These are phyloP conservation scores for Yarrowia deformans DNA, from an alignment of 805 yeast genomes.

Conservation along the genomic window DNA sequence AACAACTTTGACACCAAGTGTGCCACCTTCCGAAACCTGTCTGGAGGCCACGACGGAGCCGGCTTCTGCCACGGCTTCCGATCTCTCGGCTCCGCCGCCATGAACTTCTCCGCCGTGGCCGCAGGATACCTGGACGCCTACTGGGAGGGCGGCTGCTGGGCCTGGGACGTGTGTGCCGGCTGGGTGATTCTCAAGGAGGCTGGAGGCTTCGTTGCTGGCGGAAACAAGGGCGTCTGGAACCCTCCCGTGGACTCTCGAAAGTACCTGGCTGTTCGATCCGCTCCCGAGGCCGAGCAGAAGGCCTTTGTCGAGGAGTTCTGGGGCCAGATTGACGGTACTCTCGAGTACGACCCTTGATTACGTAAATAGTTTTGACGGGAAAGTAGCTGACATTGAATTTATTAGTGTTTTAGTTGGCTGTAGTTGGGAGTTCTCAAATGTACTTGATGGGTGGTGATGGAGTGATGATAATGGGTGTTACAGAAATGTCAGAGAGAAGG, in stretches of 20 bases:
- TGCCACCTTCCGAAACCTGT: conserved; percentile 57
- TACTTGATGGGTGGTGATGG: background rate
- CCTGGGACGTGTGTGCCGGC: conserved; percentile 76
- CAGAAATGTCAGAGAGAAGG: too few species aligned
- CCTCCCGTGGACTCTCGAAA: conserved; percentile 60
- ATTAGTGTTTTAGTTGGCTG: background rate
- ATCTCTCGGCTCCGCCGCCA: conserved; percentile 69
- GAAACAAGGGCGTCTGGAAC: conserved; percentile 58
- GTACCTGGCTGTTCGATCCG: conserved; percentile 67
- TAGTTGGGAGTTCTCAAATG: conserved; percentile 29
- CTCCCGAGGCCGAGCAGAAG: conserved; percentile 54
- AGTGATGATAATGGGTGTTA: background rate
- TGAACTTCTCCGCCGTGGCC: conserved; percentile 66
- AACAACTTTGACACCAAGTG: conserved; percentile 59
- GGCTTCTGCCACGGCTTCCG: conserved; percentile 69
- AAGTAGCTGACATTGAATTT: background rate
- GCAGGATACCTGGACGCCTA: conserved; percentile 66
- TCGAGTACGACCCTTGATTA: conserved; percentile 50
- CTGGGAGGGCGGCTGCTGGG: conserved; percentile 76
- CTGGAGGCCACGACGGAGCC: conserved; percentile 57
- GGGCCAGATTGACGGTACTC: conserved; percentile 57
- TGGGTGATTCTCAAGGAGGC: conserved; percentile 67
- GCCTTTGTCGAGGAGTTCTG: conserved; percentile 59
- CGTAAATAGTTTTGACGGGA: background rate
- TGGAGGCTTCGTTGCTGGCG: conserved; percentile 66